Evolutionary conservation across 306 rosid species (phyloP).

Genomic region (Trifolium repens): DNA sequence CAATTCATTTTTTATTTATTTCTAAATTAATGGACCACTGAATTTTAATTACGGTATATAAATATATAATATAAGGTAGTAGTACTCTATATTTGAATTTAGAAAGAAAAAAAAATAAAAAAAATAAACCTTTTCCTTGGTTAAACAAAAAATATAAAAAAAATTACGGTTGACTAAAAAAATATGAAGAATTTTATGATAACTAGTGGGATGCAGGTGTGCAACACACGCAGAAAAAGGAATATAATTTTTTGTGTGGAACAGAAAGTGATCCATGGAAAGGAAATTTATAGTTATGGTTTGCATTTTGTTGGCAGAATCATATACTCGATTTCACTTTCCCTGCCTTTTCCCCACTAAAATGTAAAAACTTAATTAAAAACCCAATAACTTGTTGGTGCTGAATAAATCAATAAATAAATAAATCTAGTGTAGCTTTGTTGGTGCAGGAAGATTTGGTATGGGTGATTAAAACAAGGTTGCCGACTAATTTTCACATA

Average conservation of each 20-base stretch:
- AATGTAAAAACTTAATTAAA: slow-evolving; percentile 11
- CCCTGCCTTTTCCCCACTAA: slow-evolving; percentile 27
- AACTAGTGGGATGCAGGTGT: slow-evolving; percentile 61
- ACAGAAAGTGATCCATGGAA: slow-evolving; percentile 47
- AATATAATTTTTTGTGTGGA: slow-evolving; percentile 37
- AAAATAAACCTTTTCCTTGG: no score
- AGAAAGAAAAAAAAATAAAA: no score
- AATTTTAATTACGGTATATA: not conserved
- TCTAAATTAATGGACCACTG: not conserved
- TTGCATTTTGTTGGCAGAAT: slow-evolving; percentile 53
- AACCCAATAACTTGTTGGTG: not conserved
- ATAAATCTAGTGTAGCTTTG: not conserved
- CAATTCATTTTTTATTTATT: no score
- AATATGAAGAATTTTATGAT: not conserved
- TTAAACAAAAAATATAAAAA: no score
- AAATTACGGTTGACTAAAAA: slow-evolving; percentile 12
- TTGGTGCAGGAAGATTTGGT: slow-evolving; percentile 28
- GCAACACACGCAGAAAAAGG: slow-evolving; percentile 44
- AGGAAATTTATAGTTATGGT: slow-evolving; percentile 45
- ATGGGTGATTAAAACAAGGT: slow-evolving; percentile 30
- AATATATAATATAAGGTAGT: no score
- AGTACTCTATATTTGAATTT: no score
- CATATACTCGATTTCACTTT: slow-evolving; percentile 34
- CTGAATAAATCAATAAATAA: not conserved
- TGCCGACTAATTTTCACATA: not conserved